phyloP scores from a whole-genome alignment of 1,284 basidiomycete species.

The Papiliotrema flavescens region DNA sequence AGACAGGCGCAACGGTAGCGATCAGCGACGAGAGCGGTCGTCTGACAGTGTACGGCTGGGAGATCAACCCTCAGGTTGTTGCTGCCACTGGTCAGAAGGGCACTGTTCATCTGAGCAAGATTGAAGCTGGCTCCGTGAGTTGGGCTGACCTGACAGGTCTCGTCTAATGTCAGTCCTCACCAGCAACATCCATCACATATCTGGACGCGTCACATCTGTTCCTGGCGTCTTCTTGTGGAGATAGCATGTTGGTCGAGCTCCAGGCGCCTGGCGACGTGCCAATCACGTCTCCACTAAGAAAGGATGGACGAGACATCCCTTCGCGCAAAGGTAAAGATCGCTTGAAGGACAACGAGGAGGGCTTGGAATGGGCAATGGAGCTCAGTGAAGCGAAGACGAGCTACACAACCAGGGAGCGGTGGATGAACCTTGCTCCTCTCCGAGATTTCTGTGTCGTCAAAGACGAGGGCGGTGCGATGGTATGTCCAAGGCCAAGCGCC shows the following conservation, averaged over 20 bases:
- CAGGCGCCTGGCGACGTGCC: conserved; percentile 15
- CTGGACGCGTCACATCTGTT: conserved; percentile 71
- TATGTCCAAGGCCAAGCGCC: conserved; percentile 45
- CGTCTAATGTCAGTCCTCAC: conserved; percentile 58
- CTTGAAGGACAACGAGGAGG: conserved; percentile 42
- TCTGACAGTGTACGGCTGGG: conserved; percentile 62
- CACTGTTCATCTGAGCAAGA: conserved; percentile 52
- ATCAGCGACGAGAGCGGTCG: conserved; percentile 76
- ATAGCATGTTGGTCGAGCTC: conserved; percentile 68
- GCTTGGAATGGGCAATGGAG: conserved; percentile 50
- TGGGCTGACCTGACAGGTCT: not conserved
- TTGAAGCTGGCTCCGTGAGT: conserved; percentile 70
- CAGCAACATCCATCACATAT: conserved; percentile 71
- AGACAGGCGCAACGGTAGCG: conserved; percentile 55
- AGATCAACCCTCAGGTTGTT: conserved; percentile 40
- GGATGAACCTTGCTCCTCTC: conserved; percentile 82
- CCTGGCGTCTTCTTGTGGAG: conserved; percentile 76
- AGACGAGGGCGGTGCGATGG: conserved; percentile 69
- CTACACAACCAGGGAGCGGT: conserved; percentile 61
- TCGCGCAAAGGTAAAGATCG: conserved; percentile 32
- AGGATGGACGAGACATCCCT: conserved; percentile 47
- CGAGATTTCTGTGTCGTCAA: conserved; percentile 77
- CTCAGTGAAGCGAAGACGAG: conserved; percentile 26
- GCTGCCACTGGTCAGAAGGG: not conserved
- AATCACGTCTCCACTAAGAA: conserved; percentile 6